Conservation (phyloP, 2,329 filamentous ascomycete genomes). For the Claviceps africana region DNA sequence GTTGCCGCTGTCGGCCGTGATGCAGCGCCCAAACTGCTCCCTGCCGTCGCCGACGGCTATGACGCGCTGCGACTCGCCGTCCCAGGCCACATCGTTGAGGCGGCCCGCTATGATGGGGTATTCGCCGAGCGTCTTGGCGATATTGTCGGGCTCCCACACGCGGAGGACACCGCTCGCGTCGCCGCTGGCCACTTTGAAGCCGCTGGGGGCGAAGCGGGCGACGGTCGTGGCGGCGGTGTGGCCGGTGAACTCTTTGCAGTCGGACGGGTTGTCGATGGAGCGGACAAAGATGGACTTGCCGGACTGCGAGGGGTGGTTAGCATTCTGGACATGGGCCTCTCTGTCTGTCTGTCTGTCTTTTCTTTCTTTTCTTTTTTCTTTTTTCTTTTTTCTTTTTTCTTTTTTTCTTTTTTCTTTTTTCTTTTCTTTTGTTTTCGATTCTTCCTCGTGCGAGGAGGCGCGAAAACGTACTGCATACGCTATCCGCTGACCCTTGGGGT, state of each 20-base stretch:
- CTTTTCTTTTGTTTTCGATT: too few relatives aligned
- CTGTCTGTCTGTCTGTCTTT: not conserved
- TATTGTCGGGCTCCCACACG: slow-evolving; percentile 86
- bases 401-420: not conserved
- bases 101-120: slow-evolving; percentile 88
- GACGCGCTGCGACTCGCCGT: slow-evolving; percentile 89
- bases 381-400: not conserved
- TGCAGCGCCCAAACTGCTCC: slow-evolving; percentile 84
- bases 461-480: slow-evolving; percentile 64
- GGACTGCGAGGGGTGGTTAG: slow-evolving; percentile 46
- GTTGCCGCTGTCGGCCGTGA: slow-evolving; percentile 92
- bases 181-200: slow-evolving; percentile 88
- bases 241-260: slow-evolving; percentile 79
- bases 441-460: not conserved
- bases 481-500: slow-evolving; percentile 80
- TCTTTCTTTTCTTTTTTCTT: not conserved
- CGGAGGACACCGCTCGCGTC: slow-evolving; percentile 73
- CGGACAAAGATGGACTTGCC: slow-evolving; percentile 95
- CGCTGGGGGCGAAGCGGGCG: slow-evolving; percentile 83
- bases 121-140: slow-evolving; percentile 76
- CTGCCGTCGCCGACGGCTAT: slow-evolving; percentile 94
- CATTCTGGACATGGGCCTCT: not conserved
- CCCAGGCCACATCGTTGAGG: slow-evolving; percentile 95
- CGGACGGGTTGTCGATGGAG: slow-evolving; percentile 76
- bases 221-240: slow-evolving; percentile 84